Evolutionary conservation across 2,329 filamentous ascomycete genomes (phyloP), one percentile per base, ranked within the genome.

Genomic region (Zasmidium cellare): DNA sequence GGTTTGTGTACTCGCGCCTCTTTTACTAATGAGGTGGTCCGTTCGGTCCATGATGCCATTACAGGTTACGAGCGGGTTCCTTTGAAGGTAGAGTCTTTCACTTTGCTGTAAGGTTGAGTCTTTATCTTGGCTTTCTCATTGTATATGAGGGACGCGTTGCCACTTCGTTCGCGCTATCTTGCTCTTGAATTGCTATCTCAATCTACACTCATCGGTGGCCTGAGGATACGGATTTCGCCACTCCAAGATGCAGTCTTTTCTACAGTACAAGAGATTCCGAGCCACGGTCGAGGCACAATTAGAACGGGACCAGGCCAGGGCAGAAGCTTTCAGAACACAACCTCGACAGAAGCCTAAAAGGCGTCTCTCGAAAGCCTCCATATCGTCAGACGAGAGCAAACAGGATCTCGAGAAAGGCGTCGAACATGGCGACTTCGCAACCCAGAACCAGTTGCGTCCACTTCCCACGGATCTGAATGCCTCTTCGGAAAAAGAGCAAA

Each of bases 211-310:
- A 35, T 51, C 0, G 80, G 16, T n/a, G 11, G 35, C 35, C 5
- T 18, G 35, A 41, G 35, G 7, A 3, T 14, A 41, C 7, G 35
- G 6, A 41, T 18, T 41, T 11, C 16, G 7, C 35, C 35, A 45
- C 5, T 12, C 18, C 55, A 55, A 31, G 1, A 64, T 64, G 66
- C 66, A 66, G 47, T 65, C 63, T 20, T 18, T 60, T 20, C 44
- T 70, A 18, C 69, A 71, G 28, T 67, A 67, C 51, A 57, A 60
- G 19, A 61, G 67, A 35, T 70, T 69, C 55, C 57, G 60, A 44
- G 51, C 55, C 1, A 59, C 65, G 12, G 60, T 67, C 6, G 46
- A 65, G 44, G 60, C 58, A n/a, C 68, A 71, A 41, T 25, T 69
- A 11, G 62, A 66, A 22, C 55, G 65, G 50, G 67, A 68, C 41